Base-by-base conservation (phyloP, 441 rosid species). In the Gossypium aridum region DNA sequence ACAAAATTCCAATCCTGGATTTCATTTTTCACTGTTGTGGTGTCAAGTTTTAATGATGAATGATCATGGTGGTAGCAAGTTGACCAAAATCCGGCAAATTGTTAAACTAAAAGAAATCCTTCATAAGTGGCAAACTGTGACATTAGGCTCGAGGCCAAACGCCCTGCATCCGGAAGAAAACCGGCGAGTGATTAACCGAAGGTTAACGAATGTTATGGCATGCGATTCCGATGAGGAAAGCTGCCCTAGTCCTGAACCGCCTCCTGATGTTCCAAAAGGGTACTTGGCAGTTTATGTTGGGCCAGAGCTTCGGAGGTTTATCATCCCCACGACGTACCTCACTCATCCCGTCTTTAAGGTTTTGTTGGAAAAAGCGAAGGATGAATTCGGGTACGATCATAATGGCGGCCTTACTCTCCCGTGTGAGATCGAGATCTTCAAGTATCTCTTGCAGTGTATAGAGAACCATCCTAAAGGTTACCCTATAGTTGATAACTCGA, bases 361-460 rank as follows among this genome's bases (percentile, higher is more conserved):
- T 65, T 80, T 94, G 85, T 81, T 94, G 75, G 96, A 87, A 76
- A 94, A 94, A 76, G 96, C 85, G 4, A 96, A 90, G 83, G 97
- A 94, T 83, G 97, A 93, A 76, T 93, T 87, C 66, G 98, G 98
- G 75, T 93, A 89, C 82, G 88, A 90, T 82, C 94, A 90, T 70
- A 80, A 81, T 0, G 94, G 96, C 2, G 97, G 88, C 2, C 90
- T 94, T 75, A 94, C 96, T 4, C 84, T 94, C 72, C 98, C 98
- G 28, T 94, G 98, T 25, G 98, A 94, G 89, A 93, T 87, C 31
- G 96, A 94, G 92, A 94, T 96, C 59, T 94, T 94, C 82, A 94
- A 94, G 84, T 92, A 69, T 78, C 91, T 94, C 34, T 86, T 94
- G 7, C 84, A 89, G 77, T 94, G 89, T 88, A 88, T 94, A 70